These are phyloP conservation scores for Piper longum DNA, from an alignment of 164 flowering plant genomes.

Conservation along the genomic window DNA sequence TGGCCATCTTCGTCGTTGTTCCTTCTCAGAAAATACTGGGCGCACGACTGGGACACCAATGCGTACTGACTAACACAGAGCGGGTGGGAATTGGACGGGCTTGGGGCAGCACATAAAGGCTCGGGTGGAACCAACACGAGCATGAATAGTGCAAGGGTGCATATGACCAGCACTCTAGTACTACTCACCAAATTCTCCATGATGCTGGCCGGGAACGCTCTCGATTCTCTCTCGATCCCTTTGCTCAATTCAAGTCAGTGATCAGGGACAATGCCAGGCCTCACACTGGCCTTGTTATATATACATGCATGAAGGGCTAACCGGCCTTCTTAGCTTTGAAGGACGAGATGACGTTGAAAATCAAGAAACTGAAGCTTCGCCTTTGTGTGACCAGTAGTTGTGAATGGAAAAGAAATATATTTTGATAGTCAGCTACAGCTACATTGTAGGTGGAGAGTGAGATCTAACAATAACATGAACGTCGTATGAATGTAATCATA, in stretches of 20 bases:
- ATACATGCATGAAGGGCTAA: no score
- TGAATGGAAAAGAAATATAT: no score
- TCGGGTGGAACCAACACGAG: neutral
- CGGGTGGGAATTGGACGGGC: neutral
- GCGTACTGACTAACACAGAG: conserved; percentile 3
- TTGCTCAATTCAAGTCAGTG: neutral
- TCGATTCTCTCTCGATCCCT: no score
- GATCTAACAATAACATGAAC: no score
- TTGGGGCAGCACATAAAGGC: neutral
- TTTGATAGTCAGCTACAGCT: no score
- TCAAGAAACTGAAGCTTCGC: no score
- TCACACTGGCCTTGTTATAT: no score
- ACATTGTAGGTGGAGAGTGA: no score
- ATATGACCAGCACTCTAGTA: neutral
- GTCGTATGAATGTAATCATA: no score
- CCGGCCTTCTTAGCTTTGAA: no score
- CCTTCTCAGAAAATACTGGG: neutral
- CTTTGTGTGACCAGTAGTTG: no score
- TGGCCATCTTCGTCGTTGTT: neutral
- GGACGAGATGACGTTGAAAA: no score
- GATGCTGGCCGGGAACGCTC: neutral
- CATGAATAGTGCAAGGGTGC: neutral
- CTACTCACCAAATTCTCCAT: neutral
- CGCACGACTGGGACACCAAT: conserved; percentile 1
- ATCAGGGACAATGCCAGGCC: neutral